phyloP scores from a whole-genome alignment of 352 stramenopile species.

The Phytopythium chamaehyphon region DNA sequence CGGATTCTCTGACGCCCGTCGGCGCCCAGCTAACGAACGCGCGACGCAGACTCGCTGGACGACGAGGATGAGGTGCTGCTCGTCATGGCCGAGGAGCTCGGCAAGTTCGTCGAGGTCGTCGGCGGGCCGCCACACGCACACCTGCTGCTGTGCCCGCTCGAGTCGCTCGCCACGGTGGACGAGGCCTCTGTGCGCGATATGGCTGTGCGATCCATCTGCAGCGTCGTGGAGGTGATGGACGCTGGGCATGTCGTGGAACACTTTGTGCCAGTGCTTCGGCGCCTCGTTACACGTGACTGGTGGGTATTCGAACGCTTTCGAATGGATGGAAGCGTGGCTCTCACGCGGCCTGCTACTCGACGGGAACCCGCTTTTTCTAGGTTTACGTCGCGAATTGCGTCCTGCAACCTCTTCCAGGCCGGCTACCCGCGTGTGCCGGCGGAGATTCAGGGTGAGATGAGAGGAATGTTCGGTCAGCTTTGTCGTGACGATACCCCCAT shows the following conservation, averaged over 20 bases:
- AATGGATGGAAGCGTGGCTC: too few relatives aligned
- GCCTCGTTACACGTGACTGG: constrained; percentile 95
- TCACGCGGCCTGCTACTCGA: neutral
- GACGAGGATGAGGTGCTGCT: constrained; percentile 98
- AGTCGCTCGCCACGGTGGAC: constrained; percentile 91
- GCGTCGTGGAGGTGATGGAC: constrained; percentile 85
- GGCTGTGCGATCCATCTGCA: constrained; percentile 88
- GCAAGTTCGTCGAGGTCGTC: constrained; percentile 88
- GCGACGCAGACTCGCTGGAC: constrained; percentile 89
- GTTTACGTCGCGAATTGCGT: constrained; percentile 85
- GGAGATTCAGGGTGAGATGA: constrained; percentile 77
- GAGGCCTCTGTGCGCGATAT: constrained; percentile 94
- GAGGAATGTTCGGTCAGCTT: constrained; percentile 90
- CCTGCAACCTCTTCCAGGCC: constrained; percentile 79
- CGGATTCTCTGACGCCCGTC: neutral
- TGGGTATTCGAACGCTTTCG: constrained; percentile 51
- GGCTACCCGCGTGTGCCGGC: constrained; percentile 51
- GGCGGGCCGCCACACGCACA: constrained; percentile 86
- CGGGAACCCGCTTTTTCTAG: constrained; percentile 7
- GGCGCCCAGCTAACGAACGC: too few relatives aligned
- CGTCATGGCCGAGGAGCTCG: constrained; percentile 92
- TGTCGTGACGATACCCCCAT: constrained; percentile 97
- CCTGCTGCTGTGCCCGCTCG: constrained; percentile 92
- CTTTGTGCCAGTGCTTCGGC: constrained; percentile 91
- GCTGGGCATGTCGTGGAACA: constrained; percentile 82